Evolutionary conservation across 495 filamentous ascomycete genomes (phyloP), one percentile per base, ranked within the genome.

Genomic region (Daldinia grandis): DNA sequence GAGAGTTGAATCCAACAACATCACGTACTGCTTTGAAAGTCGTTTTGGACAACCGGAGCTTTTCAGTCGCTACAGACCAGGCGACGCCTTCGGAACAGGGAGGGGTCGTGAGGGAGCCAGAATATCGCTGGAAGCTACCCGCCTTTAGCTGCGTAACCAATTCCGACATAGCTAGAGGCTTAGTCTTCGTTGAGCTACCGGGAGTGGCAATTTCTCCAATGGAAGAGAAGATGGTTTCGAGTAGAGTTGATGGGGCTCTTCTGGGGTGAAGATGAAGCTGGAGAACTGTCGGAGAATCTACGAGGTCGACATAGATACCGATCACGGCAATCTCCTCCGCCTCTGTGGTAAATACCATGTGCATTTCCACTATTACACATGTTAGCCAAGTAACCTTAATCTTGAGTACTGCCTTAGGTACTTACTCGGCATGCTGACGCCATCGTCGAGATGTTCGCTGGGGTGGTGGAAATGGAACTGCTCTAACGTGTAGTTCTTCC

Each of bases 401-500:
- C 9, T 5, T 17, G 25, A 8, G n/a, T 10, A 31, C 17, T 17
- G 14, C 47, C 12, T n/a, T n/a, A n/a, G n/a, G n/a, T 7, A 76
- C 79, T 69, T 71, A 82, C 80, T 82, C 27, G 81, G 80, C 72
- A 80, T 62, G 66, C 69, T 80, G 1, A 78, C 81, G 15, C 76
- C 77, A 56, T 79, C 76, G 68, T 84, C 79, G 17, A 92, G 73
- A 73, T 92, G 90, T 80, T 92, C 90, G 73, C 84, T 85, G 6
- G 90, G 89, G 12, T 89, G 86, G 72, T 92, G 89, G 76, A 91
- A 88, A 75, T 92, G 89, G 80, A 90, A 91, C 70, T 92, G 89
- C 38, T 82, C 76, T 19, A 92, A 81, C 4, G 76, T 75, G 68
- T 86, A 91, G 1, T 76, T 75, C 58, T 75, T 80, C 33, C 77